Conservation (phyloP, 2,329 filamentous ascomycete genomes). For the Arthrobotrys musiformis region DNA sequence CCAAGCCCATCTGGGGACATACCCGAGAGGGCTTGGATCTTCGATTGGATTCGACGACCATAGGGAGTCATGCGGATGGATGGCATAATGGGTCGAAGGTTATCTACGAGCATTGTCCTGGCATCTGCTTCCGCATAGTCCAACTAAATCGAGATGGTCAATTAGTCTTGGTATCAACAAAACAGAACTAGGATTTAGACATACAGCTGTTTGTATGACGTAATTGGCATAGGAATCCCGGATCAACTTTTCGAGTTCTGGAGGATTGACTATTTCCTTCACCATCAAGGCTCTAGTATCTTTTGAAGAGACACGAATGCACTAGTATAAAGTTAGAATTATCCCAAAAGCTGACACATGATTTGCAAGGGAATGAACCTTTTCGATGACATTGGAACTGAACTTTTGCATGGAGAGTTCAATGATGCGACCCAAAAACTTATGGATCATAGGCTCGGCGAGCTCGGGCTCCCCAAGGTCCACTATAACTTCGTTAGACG, state of each 20-base stretch:
- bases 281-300: slow-evolving; percentile 83
- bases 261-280: slow-evolving; percentile 77
- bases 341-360: slow-evolving; percentile 46
- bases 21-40: slow-evolving; percentile 70
- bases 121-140: slow-evolving; percentile 81
- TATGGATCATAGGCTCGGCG: slow-evolving; percentile 85
- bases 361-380: slow-evolving; percentile 65
- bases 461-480: slow-evolving; percentile 88
- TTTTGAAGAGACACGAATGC: slow-evolving; percentile 81
- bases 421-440: slow-evolving; percentile 79
- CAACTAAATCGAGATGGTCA: slow-evolving; percentile 64
- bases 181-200: background rate
- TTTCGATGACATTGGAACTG: slow-evolving; percentile 98
- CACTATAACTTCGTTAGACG: slow-evolving; percentile 63
- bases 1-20: slow-evolving; percentile 51
- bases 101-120: slow-evolving; percentile 81
- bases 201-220: slow-evolving; percentile 86
- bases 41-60: slow-evolving; percentile 90
- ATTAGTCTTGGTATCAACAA: slow-evolving; percentile 1
- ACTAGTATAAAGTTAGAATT: slow-evolving; percentile 62
- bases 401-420: slow-evolving; percentile 93
- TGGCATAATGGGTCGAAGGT: slow-evolving; percentile 84
- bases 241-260: slow-evolving; percentile 86
- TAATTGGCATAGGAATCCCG: slow-evolving; percentile 97
- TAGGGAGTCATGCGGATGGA: slow-evolving; percentile 90